A percentile compares a stretch with the other conserved stretches of the same genome.
Conservation (phyloP, 2,329 filamentous ascomycete genomes). For the Colletotrichum sp. region DNA sequence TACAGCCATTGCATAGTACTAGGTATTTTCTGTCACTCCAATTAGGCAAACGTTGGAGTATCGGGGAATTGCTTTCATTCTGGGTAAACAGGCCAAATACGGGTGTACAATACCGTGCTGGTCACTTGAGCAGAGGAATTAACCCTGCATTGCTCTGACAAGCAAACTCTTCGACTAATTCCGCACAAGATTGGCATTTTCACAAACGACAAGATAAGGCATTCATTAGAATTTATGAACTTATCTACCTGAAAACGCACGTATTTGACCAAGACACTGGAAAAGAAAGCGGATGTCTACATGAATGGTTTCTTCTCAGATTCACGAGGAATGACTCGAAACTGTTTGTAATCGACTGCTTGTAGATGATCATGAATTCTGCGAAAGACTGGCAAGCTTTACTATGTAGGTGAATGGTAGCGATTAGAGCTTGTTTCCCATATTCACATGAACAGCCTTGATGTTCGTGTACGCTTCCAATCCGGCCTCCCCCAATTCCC, state of each 20-base stretch:
- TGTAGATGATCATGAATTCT: not conserved
- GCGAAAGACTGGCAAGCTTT: not conserved
- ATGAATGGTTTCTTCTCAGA: not conserved
- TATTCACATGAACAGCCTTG: not conserved
- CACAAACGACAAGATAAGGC: not conserved
- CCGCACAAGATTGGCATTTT: not conserved
- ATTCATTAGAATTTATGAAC: not conserved
- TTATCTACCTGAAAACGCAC: not conserved
- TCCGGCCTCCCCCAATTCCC: not conserved
- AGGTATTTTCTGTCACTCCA: not conserved
- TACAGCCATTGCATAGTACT: not conserved
- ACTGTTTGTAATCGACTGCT: not conserved
- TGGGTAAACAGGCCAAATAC: not conserved
- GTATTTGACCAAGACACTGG: not conserved
- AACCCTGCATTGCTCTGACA: not conserved
- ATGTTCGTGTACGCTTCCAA: not conserved
- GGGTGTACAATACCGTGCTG: not conserved
- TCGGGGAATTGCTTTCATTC: not conserved
- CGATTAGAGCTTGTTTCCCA: not conserved
- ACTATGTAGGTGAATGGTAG: not conserved
- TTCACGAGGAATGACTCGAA: not conserved
- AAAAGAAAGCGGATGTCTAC: not conserved
- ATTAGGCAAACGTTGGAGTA: not conserved
- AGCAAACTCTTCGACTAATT: not conserved
- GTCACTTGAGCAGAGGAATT: not conserved